Percentiles rank a stretch among this genome's conserved stretches.
These are phyloP conservation scores for Carex kokanica DNA, from an alignment of 176 grass and related monocot genomes.

Conservation along the genomic window DNA sequence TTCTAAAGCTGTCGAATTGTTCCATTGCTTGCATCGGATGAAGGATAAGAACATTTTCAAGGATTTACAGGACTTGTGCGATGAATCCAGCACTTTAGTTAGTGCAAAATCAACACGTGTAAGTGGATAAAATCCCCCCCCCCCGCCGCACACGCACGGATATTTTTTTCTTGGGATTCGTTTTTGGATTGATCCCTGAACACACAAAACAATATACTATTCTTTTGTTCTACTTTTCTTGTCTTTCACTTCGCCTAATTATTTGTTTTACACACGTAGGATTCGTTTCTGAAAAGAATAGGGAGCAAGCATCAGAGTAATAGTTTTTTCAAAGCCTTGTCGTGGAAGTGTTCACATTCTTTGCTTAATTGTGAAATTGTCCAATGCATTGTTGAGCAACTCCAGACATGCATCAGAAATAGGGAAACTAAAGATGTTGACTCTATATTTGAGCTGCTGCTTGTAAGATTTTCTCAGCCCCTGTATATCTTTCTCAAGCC, in stretches of 20 bases:
- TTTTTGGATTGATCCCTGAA: slow-evolving; percentile 13
- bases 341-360: slow-evolving; percentile 60
- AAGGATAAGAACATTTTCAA: slow-evolving; percentile 98
- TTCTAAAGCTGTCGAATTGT: slow-evolving; percentile 69
- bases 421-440: slow-evolving; percentile 28
- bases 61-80: slow-evolving; percentile 53
- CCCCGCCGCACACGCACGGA: no score
- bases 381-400: slow-evolving; percentile 56
- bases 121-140: slow-evolving; percentile 28
- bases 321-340: slow-evolving; percentile 66
- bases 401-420: slow-evolving; percentile 41
- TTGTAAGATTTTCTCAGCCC: slow-evolving; percentile 53
- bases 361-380: slow-evolving; percentile 80
- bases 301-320: slow-evolving; percentile 64
- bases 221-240: slow-evolving; percentile 5
- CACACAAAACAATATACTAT: neutral
- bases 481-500: slow-evolving; percentile 11
- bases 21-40: slow-evolving; percentile 75
- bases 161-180: neutral
- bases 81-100: slow-evolving; percentile 48
- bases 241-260: slow-evolving; percentile 1
- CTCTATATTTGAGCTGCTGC: slow-evolving; percentile 55
- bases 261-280: slow-evolving; percentile 40
- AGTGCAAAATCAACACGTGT: slow-evolving; percentile 49
- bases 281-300: slow-evolving; percentile 79